These are phyloP conservation scores for Bipolaris zeicola DNA, from an alignment of 2,329 filamentous ascomycete species.

Conservation along the genomic window DNA sequence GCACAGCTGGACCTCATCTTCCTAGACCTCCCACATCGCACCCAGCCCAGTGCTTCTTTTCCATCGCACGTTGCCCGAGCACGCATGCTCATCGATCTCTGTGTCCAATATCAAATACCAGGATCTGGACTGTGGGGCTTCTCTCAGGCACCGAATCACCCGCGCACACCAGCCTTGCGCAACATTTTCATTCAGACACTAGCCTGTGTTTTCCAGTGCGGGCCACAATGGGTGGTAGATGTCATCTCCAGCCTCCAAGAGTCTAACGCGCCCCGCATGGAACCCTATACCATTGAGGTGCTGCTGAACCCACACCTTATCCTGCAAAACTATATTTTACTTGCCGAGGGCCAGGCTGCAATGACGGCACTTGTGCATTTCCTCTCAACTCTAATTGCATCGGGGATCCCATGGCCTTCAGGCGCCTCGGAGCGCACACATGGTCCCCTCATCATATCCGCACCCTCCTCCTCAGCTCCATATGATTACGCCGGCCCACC, in stretches of 20 bases:
- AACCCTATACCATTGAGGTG: conserved; percentile 28
- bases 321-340: conserved; percentile 45
- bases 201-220: conserved; percentile 49
- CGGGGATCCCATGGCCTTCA: conserved; percentile 42
- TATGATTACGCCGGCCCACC: not conserved
- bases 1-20: conserved; percentile 50
- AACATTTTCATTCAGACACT: conserved; percentile 52
- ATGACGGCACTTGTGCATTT: conserved; percentile 28
- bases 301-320: conserved; percentile 43
- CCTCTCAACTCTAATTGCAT: conserved; percentile 31
- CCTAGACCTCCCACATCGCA: conserved; percentile 41
- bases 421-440: conserved; percentile 38
- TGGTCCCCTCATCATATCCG: conserved; percentile 37
- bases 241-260: conserved; percentile 38
- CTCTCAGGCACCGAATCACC: conserved; percentile 36
- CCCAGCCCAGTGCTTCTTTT: conserved; percentile 36
- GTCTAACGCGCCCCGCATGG: conserved; percentile 13
- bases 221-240: conserved; percentile 48
- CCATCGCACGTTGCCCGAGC: conserved; percentile 39
- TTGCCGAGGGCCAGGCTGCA: conserved; percentile 26
- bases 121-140: conserved; percentile 34
- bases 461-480: conserved; percentile 14
- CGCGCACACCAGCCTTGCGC: conserved; percentile 46
- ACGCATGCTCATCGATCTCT: conserved; percentile 42
- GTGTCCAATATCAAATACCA: conserved; percentile 34